phyloP scores from a whole-genome alignment of 78 protist genomes.

The Goniomonas avonlea region DNA sequence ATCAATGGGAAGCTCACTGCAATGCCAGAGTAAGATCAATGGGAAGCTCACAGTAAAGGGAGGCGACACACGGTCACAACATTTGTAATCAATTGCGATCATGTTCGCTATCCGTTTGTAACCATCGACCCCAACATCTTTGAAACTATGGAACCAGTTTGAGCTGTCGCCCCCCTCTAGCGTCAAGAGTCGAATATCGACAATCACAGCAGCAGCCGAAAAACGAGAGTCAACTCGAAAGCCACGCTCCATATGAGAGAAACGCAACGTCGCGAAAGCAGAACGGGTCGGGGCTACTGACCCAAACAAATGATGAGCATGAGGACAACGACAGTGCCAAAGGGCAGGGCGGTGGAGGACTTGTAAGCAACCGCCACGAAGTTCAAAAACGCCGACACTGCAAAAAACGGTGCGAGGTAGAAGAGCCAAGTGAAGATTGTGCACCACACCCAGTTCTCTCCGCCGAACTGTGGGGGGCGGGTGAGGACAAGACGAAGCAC shows the following conservation, averaged over 20 bases:
- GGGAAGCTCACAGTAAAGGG: constrained; percentile 65
- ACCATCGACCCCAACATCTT: no score
- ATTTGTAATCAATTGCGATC: no score
- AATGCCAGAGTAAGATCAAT: constrained; percentile 13
- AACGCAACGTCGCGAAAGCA: no score
- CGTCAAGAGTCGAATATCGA: no score
- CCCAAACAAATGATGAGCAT: constrained; percentile 63
- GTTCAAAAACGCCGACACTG: constrained; percentile 70
- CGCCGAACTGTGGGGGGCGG: neutral
- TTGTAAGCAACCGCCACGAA: constrained; percentile 42
- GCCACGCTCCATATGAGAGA: no score
- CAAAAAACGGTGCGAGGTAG: constrained; percentile 66
- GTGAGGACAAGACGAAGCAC: neutral
- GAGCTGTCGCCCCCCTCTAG: no score
- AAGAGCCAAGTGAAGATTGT: constrained; percentile 66
- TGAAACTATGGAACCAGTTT: no score
- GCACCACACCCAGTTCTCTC: constrained; percentile 74
- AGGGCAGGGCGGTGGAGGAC: constrained; percentile 76
- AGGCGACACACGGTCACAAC: neutral
- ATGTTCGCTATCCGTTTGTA: no score
- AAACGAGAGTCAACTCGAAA: no score
- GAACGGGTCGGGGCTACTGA: no score
- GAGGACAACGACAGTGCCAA: constrained; percentile 62
- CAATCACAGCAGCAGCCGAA: no score
- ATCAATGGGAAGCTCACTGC: constrained; percentile 72